These are phyloP conservation scores for Ustilago trichophora DNA, from an alignment of 1,284 basidiomycete genomes.

Conservation along the genomic window DNA sequence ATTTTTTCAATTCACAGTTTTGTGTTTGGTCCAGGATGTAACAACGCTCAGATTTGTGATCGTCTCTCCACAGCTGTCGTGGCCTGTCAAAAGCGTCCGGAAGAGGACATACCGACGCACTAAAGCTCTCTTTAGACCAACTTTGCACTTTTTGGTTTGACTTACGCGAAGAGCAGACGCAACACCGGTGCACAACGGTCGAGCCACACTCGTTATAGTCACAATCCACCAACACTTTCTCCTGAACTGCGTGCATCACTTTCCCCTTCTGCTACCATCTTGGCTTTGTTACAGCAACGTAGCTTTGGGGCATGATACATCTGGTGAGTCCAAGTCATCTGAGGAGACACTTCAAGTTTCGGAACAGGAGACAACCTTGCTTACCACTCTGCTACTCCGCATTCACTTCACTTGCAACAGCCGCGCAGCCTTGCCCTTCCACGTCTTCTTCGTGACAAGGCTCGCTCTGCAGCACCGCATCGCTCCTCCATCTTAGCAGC, in stretches of 20 bases:
- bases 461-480: conserved; percentile 10
- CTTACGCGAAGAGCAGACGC: too few species aligned
- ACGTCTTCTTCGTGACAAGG: conserved; percentile 38
- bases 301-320: conserved; percentile 39
- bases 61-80: conserved; percentile 17
- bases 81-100: conserved; percentile 8
- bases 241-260: neutral
- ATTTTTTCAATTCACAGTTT: neutral
- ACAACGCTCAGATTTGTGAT: conserved; percentile 11
- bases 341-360: neutral
- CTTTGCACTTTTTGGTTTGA: neutral
- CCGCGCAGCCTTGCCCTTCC: conserved; percentile 36
- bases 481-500: conserved; percentile 11
- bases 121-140: too few species aligned
- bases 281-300: neutral
- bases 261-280: neutral
- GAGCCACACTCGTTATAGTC: conserved; percentile 2
- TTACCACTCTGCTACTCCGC: too few species aligned
- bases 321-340: too few species aligned
- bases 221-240: conserved; percentile 10
- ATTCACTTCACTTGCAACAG: too few species aligned
- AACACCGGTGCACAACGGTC: neutral
- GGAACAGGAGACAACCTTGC: neutral
- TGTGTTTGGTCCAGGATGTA: neutral
- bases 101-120: too few species aligned